A percentile compares a stretch with the other conserved stretches of the same genome.
phyloP scores from a whole-genome alignment of 1,284 basidiomycete genomes.

The Hemileia vastatrix region DNA sequence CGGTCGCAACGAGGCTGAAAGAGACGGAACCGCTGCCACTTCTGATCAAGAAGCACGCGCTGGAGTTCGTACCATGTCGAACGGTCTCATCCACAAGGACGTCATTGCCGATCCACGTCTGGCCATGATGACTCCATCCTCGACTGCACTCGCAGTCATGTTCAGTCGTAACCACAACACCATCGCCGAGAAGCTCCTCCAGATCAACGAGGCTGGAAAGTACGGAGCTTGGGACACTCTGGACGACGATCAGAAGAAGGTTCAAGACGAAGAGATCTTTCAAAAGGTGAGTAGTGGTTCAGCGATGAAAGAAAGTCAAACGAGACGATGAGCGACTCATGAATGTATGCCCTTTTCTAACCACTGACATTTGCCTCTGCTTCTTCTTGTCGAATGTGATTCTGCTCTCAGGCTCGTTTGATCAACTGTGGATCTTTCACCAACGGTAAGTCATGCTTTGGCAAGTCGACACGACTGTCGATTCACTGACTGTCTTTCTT shows the following conservation, averaged over 20 bases:
- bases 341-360: constrained; percentile 8
- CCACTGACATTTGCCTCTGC: too few species aligned
- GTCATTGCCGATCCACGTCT: constrained; percentile 15
- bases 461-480: too few species aligned
- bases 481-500: too few species aligned
- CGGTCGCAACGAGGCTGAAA: constrained; percentile 22
- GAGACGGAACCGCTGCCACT: not conserved
- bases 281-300: constrained; percentile 6
- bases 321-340: constrained; percentile 9
- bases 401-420: too few species aligned
- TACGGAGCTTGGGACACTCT: not conserved
- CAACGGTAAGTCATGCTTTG: too few species aligned
- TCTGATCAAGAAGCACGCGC: too few species aligned
- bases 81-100: constrained; percentile 24
- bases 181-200: constrained; percentile 33
- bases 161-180: constrained; percentile 37
- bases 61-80: constrained; percentile 20
- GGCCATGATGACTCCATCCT: constrained; percentile 34
- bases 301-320: too few species aligned
- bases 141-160: constrained; percentile 30
- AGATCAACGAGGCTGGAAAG: constrained; percentile 8
- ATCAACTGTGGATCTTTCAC: too few species aligned
- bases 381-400: too few species aligned
- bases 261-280: constrained; percentile 34
- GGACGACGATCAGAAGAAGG: constrained; percentile 24